Base-by-base conservation (phyloP, 495 filamentous ascomycete species). In the Penicillium simplicissimum region DNA sequence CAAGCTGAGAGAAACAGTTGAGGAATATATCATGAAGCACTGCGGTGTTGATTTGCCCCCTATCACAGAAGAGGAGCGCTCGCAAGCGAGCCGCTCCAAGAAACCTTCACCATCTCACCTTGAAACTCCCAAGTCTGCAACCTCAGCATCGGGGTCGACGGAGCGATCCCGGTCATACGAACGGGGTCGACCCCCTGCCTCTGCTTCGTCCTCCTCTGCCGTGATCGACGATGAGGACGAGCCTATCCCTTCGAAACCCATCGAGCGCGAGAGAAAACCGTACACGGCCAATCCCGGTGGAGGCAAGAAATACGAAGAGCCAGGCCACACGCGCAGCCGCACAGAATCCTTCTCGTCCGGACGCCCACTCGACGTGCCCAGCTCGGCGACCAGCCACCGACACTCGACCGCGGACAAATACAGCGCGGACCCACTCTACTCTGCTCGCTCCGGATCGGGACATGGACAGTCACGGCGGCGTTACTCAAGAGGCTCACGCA, bases 231-330 rank as follows among this genome's bases (percentile, higher is more conserved):
- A 84, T 33, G 73, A 81, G 21, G 77, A 80, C 0, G 69, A 72
- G 14, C 60, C 66, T 10, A 71, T 73, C n/a, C 67, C 76, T 1
- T 64, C 81, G 8, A 73, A 77, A 1, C 81, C 82, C 0, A 81
- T 88, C 28, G 86, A 89, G 67, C 83, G 86, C 7, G 83, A 88
- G 61, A 76, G 86, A 56, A 86, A 88, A 52, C 86, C 86, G 0
- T 89, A 89, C 65, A 73, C 64, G 10, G 81, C 80, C 1, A 75
- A 81, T 21, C 82, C 84, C 1, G 85, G 85, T 9, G 74, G 76
- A 15, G 86, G 85, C 14, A 87, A 85, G 64, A 61, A 75, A 1
- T 84, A 85, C 57, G 79, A 82, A 6, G 81, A 79, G 14, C 14
- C 59, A 8, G 37, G 55, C 35, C 36, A 54, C 17, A 21, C 63